A percentile compares a stretch with the other conserved stretches of the same genome.
Evolutionary conservation across 345 rosid genomes (phyloP).

Genomic region (Anastatica hierochuntica): DNA sequence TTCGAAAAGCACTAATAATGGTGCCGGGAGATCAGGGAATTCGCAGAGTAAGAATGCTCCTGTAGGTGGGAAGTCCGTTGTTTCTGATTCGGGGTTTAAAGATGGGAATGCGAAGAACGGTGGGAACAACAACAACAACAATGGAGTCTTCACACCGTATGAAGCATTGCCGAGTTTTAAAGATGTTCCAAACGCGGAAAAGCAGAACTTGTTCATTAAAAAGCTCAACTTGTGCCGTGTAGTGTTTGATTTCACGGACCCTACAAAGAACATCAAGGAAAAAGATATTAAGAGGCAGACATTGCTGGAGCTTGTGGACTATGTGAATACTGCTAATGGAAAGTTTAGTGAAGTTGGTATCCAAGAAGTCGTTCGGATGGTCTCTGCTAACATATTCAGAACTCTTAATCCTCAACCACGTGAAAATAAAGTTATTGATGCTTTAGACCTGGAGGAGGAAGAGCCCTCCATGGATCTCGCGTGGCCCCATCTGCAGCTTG

Average conservation of each 20-base stretch:
- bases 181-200: slow-evolving; percentile 55
- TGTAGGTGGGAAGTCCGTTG: slow-evolving; percentile 20
- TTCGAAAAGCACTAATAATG: slow-evolving; percentile 34
- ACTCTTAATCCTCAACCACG: slow-evolving; percentile 51
- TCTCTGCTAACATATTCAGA: slow-evolving; percentile 55
- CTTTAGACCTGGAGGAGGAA: slow-evolving; percentile 65
- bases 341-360: slow-evolving; percentile 44
- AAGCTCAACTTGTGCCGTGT: slow-evolving; percentile 51
- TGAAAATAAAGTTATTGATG: slow-evolving; percentile 46
- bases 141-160: slow-evolving; percentile 28
- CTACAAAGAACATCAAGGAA: slow-evolving; percentile 49
- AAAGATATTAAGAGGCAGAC: too few relatives aligned
- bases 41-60: slow-evolving; percentile 15
- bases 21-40: slow-evolving; percentile 7
- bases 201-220: slow-evolving; percentile 39
- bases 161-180: slow-evolving; percentile 53
- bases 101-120: slow-evolving; percentile 32
- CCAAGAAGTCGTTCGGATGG: slow-evolving; percentile 58
- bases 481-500: slow-evolving; percentile 75
- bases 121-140: slow-evolving; percentile 19
- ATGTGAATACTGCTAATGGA: slow-evolving; percentile 42
- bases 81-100: slow-evolving; percentile 33
- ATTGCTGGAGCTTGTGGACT: slow-evolving; percentile 70
- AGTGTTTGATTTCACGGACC: slow-evolving; percentile 56
- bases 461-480: slow-evolving; percentile 69